Conservation (phyloP, 179 eudicot genomes). For the Silene vulgaris region DNA sequence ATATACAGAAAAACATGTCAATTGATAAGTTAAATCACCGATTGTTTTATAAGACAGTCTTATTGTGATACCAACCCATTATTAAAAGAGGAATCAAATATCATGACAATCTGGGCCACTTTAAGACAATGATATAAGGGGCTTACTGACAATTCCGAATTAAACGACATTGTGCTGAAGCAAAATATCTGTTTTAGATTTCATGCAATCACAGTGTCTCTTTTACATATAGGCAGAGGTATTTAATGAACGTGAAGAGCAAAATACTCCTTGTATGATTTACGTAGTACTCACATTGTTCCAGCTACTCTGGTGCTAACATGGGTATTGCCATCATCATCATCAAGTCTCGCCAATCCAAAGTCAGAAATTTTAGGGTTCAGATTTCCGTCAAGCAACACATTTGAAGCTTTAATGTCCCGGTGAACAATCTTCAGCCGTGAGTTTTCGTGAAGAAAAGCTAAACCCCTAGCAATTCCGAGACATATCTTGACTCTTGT, state of each 20-base stretch:
- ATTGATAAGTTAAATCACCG: neutral
- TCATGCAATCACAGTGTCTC: neutral
- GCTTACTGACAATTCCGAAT: too few species aligned
- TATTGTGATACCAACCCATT: neutral
- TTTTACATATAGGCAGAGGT: neutral
- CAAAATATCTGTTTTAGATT: neutral
- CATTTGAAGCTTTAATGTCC: constrained; percentile 70
- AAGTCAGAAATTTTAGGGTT: constrained; percentile 72
- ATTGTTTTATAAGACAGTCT: neutral
- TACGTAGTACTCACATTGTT: constrained; percentile 45
- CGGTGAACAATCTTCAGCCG: constrained; percentile 62
- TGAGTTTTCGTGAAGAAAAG: constrained; percentile 66
- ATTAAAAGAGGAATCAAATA: neutral
- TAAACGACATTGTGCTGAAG: neutral
- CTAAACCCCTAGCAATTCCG: constrained; percentile 69
- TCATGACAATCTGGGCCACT: neutral
- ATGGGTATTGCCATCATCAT: constrained; percentile 57
- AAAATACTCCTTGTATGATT: neutral
- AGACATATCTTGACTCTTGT: constrained; percentile 60
- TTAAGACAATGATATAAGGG: too few species aligned
- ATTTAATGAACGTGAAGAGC: neutral
- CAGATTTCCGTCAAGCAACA: constrained; percentile 55
- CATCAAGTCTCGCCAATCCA: constrained; percentile 63
- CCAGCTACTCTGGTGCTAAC: constrained; percentile 72
- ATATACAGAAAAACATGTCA: constrained; percentile 9